These are phyloP conservation scores for Beauveria sp. DNA, from an alignment of 2,329 filamentous ascomycete genomes.

Conservation along the genomic window DNA sequence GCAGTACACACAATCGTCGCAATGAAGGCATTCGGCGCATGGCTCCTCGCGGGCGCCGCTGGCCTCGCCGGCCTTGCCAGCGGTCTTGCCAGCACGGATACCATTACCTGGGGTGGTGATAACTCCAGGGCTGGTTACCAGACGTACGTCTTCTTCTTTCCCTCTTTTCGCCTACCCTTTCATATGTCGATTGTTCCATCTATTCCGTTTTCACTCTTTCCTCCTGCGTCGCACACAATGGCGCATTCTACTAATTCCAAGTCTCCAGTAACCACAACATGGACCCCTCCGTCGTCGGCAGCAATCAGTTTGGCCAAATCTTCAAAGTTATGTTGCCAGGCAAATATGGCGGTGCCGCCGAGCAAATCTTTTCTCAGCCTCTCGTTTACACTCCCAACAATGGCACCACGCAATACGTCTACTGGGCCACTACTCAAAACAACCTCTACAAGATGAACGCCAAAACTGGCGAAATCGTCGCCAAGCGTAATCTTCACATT, in stretches of 20 bases:
- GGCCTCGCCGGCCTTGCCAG: slow-evolving; percentile 26
- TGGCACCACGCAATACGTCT: slow-evolving; percentile 43
- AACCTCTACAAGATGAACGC: slow-evolving; percentile 50
- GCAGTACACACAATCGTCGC: neutral
- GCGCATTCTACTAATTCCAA: neutral
- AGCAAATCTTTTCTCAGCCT: slow-evolving; percentile 47
- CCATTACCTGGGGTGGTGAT: slow-evolving; percentile 53
- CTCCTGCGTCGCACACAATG: neutral
- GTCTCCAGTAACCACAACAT: slow-evolving; percentile 48
- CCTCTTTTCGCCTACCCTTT: too few relatives aligned
- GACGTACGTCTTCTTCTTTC: slow-evolving; percentile 29
- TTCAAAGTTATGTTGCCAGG: slow-evolving; percentile 46
- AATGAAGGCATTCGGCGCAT: slow-evolving; percentile 20
- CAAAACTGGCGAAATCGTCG: slow-evolving; percentile 44
- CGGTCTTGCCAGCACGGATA: slow-evolving; percentile 40
- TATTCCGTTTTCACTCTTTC: neutral
- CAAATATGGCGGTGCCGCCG: slow-evolving; percentile 38
- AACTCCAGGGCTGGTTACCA: slow-evolving; percentile 47
- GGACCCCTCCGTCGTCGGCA: slow-evolving; percentile 50
- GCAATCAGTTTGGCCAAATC: slow-evolving; percentile 46
- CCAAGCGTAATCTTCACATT: slow-evolving; percentile 37
- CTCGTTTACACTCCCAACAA: slow-evolving; percentile 40
- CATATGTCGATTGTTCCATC: too few relatives aligned
- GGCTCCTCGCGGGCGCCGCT: slow-evolving; percentile 26
- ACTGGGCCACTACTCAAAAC: slow-evolving; percentile 49